phyloP scores from a whole-genome alignment of 768 basidiomycete genomes.

The Myochromella boudieri region DNA sequence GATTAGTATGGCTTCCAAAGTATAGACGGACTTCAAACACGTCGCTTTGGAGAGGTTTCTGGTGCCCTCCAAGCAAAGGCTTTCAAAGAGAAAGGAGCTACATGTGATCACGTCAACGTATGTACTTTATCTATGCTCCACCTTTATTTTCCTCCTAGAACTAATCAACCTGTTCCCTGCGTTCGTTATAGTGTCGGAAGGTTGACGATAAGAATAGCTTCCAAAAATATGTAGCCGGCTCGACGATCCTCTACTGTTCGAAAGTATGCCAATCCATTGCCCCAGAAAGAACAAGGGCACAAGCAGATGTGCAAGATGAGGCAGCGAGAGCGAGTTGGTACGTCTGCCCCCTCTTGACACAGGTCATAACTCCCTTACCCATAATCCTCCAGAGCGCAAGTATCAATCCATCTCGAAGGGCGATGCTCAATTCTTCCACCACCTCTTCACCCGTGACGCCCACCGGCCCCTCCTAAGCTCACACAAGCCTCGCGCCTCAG shows the following conservation, averaged over 20 bases:
- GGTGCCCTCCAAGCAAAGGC: neutral
- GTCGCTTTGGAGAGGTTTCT: neutral
- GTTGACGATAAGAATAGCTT: constrained; percentile 32
- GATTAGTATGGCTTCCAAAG: neutral
- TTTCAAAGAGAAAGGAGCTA: constrained; percentile 22
- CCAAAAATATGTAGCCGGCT: constrained; percentile 32
- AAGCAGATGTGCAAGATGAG: too few species aligned
- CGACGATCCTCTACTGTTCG: constrained; percentile 36
- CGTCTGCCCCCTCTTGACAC: too few species aligned
- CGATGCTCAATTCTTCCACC: constrained; percentile 33
- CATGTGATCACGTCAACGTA: constrained; percentile 38
- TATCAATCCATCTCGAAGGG: constrained; percentile 28
- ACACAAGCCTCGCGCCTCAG: constrained; percentile 27
- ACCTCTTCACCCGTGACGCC: constrained; percentile 33
- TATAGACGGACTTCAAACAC: neutral
- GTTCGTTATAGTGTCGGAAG: constrained; percentile 33
- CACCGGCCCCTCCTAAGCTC: constrained; percentile 22
- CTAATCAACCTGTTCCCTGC: too few species aligned
- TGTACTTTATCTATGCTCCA: neutral
- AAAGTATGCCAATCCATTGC: constrained; percentile 35
- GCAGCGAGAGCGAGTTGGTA: constrained; percentile 34
- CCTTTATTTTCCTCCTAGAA: too few species aligned
- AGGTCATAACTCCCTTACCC: neutral
- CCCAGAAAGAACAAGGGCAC: constrained; percentile 38
- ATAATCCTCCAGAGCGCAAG: constrained; percentile 27